Evolutionary conservation across 805 yeast genomes (phyloP).

Genomic region (Saccharomycopsis javanensis): DNA sequence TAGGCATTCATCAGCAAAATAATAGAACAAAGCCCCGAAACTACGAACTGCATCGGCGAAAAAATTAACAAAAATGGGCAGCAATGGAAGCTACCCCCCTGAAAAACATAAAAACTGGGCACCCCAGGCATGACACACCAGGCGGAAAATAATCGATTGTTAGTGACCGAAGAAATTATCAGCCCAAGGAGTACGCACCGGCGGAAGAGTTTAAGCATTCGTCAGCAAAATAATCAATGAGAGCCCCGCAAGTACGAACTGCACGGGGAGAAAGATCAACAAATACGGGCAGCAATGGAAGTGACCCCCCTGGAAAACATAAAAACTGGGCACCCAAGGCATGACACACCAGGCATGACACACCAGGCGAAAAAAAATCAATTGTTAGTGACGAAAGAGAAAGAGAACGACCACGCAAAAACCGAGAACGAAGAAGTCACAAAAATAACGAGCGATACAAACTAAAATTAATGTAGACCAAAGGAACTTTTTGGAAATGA

Average conservation of each 20-base stretch:
- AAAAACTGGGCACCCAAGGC: no score
- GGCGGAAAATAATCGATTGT: neutral
- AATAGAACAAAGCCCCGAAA: neutral
- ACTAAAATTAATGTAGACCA: neutral
- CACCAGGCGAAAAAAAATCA: no score
- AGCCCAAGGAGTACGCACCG: no score
- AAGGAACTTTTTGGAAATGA: neutral
- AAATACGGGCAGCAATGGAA: no score
- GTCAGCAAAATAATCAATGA: no score
- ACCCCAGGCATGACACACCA: neutral
- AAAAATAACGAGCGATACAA: neutral
- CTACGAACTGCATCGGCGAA: neutral
- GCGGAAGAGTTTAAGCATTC: no score
- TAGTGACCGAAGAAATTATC: no score
- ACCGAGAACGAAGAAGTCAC: neutral
- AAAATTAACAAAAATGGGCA: neutral
- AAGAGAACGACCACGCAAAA: neutral
- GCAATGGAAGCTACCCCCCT: neutral
- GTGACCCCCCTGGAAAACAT: no score
- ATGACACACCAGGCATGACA: no score
- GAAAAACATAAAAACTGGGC: no score
- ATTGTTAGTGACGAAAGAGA: neutral
- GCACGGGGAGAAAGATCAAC: no score
- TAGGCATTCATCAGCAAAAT: neutral
- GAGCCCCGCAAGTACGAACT: no score